phyloP scores from a whole-genome alignment of 1,284 basidiomycete species.

The Gomphus sp. region DNA sequence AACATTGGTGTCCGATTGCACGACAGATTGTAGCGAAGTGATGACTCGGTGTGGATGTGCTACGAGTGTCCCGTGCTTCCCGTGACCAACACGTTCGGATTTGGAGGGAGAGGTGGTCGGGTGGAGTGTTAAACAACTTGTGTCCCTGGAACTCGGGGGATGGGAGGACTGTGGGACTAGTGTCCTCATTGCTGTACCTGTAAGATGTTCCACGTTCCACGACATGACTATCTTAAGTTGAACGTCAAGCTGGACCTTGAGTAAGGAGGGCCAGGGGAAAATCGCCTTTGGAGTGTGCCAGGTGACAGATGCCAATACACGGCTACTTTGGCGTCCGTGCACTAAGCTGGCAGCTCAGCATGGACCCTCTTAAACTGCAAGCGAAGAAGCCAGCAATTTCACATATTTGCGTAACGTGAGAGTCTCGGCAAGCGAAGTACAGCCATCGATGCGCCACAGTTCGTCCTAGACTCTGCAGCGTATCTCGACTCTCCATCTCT shows the following conservation, averaged over 20 bases:
- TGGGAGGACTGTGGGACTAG: not conserved
- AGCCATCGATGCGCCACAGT: too few relatives aligned
- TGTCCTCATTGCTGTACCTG: not conserved
- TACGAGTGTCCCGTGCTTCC: not conserved
- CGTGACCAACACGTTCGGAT: not conserved
- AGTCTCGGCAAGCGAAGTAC: not conserved
- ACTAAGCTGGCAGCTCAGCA: not conserved
- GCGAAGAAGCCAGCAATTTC: not conserved
- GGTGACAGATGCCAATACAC: not conserved
- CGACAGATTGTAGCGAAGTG: not conserved
- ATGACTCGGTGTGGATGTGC: not conserved
- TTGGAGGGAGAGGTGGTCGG: not conserved
- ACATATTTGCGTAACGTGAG: not conserved
- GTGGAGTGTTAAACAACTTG: not conserved
- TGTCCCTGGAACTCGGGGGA: not conserved
- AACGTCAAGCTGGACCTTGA: too few relatives aligned
- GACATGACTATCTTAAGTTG: too few relatives aligned
- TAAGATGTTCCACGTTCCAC: not conserved
- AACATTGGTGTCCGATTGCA: not conserved
- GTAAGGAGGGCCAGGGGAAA: too few relatives aligned
- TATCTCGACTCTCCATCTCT: too few relatives aligned
- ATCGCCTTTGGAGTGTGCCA: not conserved
- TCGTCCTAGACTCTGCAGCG: too few relatives aligned
- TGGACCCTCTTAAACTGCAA: not conserved
- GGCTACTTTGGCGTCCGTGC: not conserved